Conservation (phyloP, 345 rosid species). For the Carallia pectinifolia region DNA sequence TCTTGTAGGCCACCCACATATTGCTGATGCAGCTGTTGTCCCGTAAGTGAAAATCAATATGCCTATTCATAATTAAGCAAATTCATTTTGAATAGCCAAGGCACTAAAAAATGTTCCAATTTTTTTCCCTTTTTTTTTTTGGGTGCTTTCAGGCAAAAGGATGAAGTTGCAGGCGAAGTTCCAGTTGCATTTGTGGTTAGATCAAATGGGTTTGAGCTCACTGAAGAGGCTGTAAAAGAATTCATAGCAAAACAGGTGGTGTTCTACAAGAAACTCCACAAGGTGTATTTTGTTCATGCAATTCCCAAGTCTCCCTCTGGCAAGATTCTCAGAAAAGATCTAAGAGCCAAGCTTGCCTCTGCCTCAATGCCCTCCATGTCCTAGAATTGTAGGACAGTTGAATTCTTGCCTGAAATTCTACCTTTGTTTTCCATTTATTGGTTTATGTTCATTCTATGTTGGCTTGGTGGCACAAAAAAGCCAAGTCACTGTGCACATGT, state of each 20-base stretch:
- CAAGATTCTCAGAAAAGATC: constrained; percentile 80
- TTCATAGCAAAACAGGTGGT: constrained; percentile 85
- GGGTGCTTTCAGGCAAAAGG: constrained; percentile 46
- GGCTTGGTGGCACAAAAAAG: too few species aligned
- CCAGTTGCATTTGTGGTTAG: constrained; percentile 89
- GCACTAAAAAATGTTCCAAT: background rate
- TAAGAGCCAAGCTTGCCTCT: constrained; percentile 57
- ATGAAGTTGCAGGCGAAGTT: constrained; percentile 88
- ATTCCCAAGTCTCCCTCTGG: constrained; percentile 92
- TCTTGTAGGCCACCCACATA: constrained; percentile 59
- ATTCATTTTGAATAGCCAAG: too few species aligned
- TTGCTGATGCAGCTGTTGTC: constrained; percentile 90
- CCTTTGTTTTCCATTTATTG: background rate
- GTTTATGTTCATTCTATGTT: too few species aligned
- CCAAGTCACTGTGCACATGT: too few species aligned
- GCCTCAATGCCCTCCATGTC: constrained; percentile 8
- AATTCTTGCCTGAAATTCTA: background rate
- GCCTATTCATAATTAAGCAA: too few species aligned
- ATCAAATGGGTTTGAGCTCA: constrained; percentile 51
- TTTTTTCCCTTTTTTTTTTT: background rate
- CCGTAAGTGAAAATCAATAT: constrained; percentile 45
- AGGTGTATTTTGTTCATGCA: constrained; percentile 66
- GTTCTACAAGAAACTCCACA: constrained; percentile 81
- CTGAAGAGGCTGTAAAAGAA: constrained; percentile 68
- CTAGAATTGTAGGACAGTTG: background rate